Evolutionary conservation across 2,329 filamentous ascomycete species (phyloP).

Genomic region (Beauveria sp.): DNA sequence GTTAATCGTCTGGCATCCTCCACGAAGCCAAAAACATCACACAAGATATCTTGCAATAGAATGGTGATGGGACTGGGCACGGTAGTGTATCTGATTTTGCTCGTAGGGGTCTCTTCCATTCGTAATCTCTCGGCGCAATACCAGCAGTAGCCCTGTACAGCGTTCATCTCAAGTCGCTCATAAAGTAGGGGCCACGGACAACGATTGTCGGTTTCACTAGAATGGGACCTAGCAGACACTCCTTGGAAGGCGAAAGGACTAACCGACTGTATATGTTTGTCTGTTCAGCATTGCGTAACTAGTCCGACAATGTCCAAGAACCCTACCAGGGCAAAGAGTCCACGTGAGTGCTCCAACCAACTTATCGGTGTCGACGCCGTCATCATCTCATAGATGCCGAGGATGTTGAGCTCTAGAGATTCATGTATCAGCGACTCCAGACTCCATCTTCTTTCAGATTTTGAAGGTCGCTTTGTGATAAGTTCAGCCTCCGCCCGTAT

Average conservation of each 20-base stretch:
- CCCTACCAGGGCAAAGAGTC: not conserved
- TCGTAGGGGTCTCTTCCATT: conserved; percentile 10
- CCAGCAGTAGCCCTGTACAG: conserved; percentile 6
- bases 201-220: not conserved
- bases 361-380: conserved; percentile 4
- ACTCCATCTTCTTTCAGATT: not conserved
- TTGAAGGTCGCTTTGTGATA: conserved; percentile 6
- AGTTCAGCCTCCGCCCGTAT: conserved; percentile 8
- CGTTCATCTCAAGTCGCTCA: not conserved
- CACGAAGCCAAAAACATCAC: conserved; percentile 9
- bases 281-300: not conserved
- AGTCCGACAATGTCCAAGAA: not conserved
- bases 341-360: conserved; percentile 2
- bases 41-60: conserved; percentile 13
- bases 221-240: conserved; percentile 7
- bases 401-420: conserved; percentile 11
- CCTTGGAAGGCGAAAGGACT: conserved; percentile 9
- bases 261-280: conserved; percentile 2
- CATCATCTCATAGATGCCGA: conserved; percentile 13
- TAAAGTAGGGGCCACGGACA: not conserved
- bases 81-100: not conserved
- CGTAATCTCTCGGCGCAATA: conserved; percentile 8
- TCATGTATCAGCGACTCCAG: conserved; percentile 9
- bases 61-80: conserved; percentile 8
- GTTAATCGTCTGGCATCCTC: not conserved